Percentiles rank a stretch among this genome's conserved stretches.
Evolutionary conservation across 306 rosid species (phyloP).

Genomic region (Calophaca sinica): DNA sequence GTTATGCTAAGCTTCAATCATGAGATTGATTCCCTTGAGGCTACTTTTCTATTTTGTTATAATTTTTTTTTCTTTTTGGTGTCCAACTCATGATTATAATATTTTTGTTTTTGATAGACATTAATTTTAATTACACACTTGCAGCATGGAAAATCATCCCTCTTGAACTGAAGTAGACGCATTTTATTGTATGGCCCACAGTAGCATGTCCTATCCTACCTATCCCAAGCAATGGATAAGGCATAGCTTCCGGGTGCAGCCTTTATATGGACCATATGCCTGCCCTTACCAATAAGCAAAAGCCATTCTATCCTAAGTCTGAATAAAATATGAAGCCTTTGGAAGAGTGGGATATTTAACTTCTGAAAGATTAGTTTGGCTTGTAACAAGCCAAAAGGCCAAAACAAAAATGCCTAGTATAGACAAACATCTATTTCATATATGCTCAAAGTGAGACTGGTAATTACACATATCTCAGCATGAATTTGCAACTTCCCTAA

Average conservation of each 20-base stretch:
- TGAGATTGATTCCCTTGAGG: no score
- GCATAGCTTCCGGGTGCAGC: conserved; percentile 16
- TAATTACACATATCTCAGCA: conserved; percentile 42
- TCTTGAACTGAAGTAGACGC: background rate
- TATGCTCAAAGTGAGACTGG: background rate
- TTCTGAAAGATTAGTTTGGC: background rate
- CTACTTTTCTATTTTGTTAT: no score
- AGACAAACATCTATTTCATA: conserved; percentile 25
- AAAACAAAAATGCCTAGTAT: conserved; percentile 17
- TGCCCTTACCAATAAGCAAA: conserved; percentile 8
- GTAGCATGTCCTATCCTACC: background rate
- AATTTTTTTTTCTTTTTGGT: no score
- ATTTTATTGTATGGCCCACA: conserved; percentile 22
- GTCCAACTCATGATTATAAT: no score
- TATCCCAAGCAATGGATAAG: conserved; percentile 32
- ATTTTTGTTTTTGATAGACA: no score
- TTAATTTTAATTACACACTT: no score
- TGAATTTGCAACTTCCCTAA: conserved; percentile 37
- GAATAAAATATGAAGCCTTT: background rate
- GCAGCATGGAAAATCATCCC: background rate
- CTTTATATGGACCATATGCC: background rate
- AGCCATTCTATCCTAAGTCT: conserved; percentile 2
- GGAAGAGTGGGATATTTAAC: background rate
- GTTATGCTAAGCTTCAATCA: no score
- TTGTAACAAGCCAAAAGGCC: conserved; percentile 11